Percentiles rank a stretch among this genome's conserved stretches.
These are phyloP conservation scores for Lecanosticta acicola DNA, from an alignment of 2,329 filamentous ascomycete genomes.

Conservation along the genomic window DNA sequence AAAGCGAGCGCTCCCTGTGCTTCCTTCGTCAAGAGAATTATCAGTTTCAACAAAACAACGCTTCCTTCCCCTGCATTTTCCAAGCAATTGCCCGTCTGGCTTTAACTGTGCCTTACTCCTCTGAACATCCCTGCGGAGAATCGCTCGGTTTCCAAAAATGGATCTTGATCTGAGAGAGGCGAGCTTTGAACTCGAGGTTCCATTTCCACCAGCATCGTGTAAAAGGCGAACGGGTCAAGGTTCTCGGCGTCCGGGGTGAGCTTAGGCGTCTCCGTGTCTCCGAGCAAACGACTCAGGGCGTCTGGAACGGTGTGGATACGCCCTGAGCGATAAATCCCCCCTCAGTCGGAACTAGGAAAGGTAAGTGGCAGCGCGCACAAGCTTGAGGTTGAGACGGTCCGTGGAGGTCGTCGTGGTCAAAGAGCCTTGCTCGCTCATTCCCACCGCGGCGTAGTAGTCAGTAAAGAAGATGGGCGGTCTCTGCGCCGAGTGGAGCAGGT, in stretches of 20 bases:
- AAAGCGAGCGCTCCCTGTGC: too few species aligned
- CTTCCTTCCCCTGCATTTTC: too few species aligned
- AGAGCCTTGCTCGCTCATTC: background rate
- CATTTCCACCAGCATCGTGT: too few species aligned
- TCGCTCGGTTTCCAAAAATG: too few species aligned
- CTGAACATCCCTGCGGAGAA: too few species aligned
- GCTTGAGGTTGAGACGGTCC: background rate
- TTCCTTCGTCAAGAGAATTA: too few species aligned
- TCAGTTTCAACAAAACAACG: too few species aligned
- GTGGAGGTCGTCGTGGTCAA: background rate
- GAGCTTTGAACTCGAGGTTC: too few species aligned
- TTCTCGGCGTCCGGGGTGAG: background rate
- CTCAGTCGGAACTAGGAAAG: background rate
- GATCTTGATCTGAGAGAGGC: too few species aligned
- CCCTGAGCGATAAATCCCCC: background rate
- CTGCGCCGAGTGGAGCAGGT: background rate
- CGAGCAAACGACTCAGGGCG: background rate
- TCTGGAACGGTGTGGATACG: background rate
- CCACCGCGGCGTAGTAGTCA: background rate
- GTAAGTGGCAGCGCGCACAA: background rate
- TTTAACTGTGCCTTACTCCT: too few species aligned
- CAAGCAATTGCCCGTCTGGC: too few species aligned
- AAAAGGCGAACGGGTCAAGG: background rate
- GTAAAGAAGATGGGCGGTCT: background rate
- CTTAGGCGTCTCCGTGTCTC: background rate